A percentile compares a stretch with the other conserved stretches of the same genome.
phyloP scores from a whole-genome alignment of 1,284 basidiomycete species.

The Rhodotorula sp. region DNA sequence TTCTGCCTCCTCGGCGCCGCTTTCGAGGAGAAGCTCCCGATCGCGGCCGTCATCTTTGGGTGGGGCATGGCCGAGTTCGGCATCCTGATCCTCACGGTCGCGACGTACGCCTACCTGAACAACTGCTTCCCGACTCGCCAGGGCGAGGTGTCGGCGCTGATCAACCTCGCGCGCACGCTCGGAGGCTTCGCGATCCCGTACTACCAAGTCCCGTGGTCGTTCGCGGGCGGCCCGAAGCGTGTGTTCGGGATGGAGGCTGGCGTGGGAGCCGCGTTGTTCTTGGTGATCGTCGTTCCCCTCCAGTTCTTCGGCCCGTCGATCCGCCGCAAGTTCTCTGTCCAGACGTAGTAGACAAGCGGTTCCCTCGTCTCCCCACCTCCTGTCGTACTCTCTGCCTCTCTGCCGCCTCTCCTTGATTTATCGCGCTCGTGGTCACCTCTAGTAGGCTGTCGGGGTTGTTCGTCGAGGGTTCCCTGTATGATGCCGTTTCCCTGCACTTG shows the following conservation, averaged over 20 bases:
- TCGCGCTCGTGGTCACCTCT: too few species aligned
- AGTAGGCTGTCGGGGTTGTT: too few species aligned
- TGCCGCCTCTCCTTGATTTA: too few species aligned
- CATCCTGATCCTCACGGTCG: constrained; percentile 24
- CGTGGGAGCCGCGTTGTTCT: constrained; percentile 57
- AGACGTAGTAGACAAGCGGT: too few species aligned
- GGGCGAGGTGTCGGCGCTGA: constrained; percentile 60
- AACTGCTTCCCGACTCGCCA: constrained; percentile 56
- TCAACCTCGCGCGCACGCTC: constrained; percentile 61
- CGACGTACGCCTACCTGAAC: constrained; percentile 51
- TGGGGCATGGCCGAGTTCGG: constrained; percentile 43
- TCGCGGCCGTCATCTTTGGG: constrained; percentile 47
- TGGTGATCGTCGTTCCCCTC: constrained; percentile 57
- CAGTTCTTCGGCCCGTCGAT: constrained; percentile 56
- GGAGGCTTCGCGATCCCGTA: constrained; percentile 59
- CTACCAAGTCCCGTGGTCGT: constrained; percentile 54
- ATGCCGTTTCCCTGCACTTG: too few species aligned
- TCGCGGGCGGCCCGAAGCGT: background rate
- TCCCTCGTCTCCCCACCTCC: too few species aligned
- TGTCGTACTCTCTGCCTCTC: too few species aligned
- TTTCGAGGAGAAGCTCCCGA: constrained; percentile 59
- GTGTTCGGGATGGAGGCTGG: constrained; percentile 60
- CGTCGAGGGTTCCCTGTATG: too few species aligned
- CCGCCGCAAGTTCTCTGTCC: constrained; percentile 44
- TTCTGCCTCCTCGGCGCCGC: constrained; percentile 61